Conservation (phyloP, 345 rosid species). For the Punica granatum region DNA sequence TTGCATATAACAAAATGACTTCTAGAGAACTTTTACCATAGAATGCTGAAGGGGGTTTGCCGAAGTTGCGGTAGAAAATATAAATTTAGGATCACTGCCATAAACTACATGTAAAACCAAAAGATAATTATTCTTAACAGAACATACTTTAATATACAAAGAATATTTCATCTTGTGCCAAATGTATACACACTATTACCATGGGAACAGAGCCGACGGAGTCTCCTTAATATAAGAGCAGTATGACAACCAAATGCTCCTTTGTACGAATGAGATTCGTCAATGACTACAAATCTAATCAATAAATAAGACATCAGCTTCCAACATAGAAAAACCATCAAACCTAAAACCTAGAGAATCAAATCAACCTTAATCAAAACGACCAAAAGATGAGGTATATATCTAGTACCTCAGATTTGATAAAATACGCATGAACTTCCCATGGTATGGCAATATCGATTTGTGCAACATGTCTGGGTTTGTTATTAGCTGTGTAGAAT, state of each 20-base stretch:
- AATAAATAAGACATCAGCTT: constrained; percentile 5
- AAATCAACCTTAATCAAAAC: not conserved
- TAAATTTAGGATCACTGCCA: constrained; percentile 67
- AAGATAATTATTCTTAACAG: constrained; percentile 9
- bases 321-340: not conserved
- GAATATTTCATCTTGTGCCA: not conserved
- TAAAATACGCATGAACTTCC: constrained; percentile 66
- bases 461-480: constrained; percentile 96
- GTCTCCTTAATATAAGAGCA: constrained; percentile 90
- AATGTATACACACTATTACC: constrained; percentile 33
- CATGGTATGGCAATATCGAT: constrained; percentile 76
- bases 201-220: constrained; percentile 76
- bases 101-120: constrained; percentile 47
- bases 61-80: constrained; percentile 93
- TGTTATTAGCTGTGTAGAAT: constrained; percentile 69
- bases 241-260: constrained; percentile 99
- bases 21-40: constrained; percentile 46
- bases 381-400: not conserved
- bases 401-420: constrained; percentile 64
- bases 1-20: not conserved
- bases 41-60: constrained; percentile 93
- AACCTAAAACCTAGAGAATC: not conserved
- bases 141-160: constrained; percentile 1
- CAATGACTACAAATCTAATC: constrained; percentile 73
- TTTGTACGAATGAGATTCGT: constrained; percentile 92